Conservation (phyloP, 1,284 basidiomycete species). For the Phellopilus nigrolimitatus region DNA sequence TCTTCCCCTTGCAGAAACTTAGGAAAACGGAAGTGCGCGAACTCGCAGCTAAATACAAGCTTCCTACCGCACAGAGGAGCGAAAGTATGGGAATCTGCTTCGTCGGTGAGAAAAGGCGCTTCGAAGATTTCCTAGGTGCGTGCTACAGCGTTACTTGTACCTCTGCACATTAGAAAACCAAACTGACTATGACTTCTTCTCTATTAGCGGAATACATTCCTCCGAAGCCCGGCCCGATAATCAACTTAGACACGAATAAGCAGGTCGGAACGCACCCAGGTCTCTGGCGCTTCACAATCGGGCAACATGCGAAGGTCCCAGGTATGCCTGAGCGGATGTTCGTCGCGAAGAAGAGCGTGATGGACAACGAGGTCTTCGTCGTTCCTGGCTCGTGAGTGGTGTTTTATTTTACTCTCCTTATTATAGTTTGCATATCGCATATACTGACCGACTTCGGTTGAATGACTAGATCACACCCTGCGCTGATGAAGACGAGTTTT, state of each 20-base stretch:
- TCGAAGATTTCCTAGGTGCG: constrained; percentile 72
- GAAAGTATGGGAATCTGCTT: constrained; percentile 99
- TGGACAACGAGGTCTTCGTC: constrained; percentile 63
- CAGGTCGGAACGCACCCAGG: constrained; percentile 67
- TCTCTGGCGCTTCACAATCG: constrained; percentile 87
- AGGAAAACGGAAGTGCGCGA: constrained; percentile 72
- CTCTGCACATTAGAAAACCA: constrained; percentile 7
- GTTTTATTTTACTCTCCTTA: not conserved
- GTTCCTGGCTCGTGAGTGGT: constrained; percentile 67
- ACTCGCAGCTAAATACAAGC: constrained; percentile 60
- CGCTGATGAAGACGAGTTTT: constrained; percentile 32
- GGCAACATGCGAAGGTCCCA: constrained; percentile 65
- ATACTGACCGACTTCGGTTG: not conserved
- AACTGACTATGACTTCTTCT: not conserved
- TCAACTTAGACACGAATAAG: constrained; percentile 52
- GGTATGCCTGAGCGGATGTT: constrained; percentile 67
- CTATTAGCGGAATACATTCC: constrained; percentile 71
- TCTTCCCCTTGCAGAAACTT: constrained; percentile 76
- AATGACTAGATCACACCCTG: not conserved
- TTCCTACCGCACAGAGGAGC: constrained; percentile 75
- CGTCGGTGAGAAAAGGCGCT: constrained; percentile 77
- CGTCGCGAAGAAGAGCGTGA: constrained; percentile 69
- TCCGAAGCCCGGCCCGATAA: constrained; percentile 62
- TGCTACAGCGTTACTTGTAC: constrained; percentile 8
- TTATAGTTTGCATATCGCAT: not conserved